These are phyloP conservation scores for Fusarium tanahbumbuense DNA, from an alignment of 2,329 filamentous ascomycete genomes.

Conservation along the genomic window DNA sequence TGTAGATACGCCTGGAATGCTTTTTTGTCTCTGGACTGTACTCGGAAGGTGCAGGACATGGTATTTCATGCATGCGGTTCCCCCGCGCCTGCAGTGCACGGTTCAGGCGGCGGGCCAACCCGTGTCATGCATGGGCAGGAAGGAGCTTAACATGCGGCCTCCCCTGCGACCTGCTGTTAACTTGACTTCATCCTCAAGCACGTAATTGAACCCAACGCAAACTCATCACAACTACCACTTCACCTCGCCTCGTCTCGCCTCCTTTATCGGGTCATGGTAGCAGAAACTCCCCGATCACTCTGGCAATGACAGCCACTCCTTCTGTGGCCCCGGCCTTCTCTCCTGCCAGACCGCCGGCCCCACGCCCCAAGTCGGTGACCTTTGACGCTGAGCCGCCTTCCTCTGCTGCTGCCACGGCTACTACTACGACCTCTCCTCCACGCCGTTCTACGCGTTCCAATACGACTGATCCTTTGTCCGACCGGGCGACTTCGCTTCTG, in stretches of 20 bases:
- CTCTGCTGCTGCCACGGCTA: constrained; percentile 31
- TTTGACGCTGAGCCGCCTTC: constrained; percentile 42
- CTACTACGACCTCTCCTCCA: constrained; percentile 27
- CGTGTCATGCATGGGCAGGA: constrained; percentile 32
- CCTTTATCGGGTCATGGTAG: constrained; percentile 45
- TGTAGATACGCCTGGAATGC: constrained; percentile 15
- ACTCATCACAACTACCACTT: constrained; percentile 2
- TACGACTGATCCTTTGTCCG: constrained; percentile 69
- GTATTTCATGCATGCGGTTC: constrained; percentile 31
- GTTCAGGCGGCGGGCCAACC: constrained; percentile 41
- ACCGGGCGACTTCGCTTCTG: constrained; percentile 82
- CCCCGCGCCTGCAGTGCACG: constrained; percentile 36
- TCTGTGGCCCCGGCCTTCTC: constrained; percentile 35
- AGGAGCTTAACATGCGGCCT: constrained; percentile 42
- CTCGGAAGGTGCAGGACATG: constrained; percentile 11
- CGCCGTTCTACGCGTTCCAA: constrained; percentile 52
- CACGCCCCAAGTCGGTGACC: constrained; percentile 41
- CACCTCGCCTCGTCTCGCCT: background rate
- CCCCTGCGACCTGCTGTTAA: constrained; percentile 39
- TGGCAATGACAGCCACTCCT: constrained; percentile 48
- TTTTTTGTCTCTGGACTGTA: constrained; percentile 1
- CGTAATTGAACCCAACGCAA: background rate
- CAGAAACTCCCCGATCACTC: constrained; percentile 21
- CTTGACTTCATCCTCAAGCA: constrained; percentile 34
- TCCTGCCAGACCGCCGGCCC: constrained; percentile 39